Evolutionary conservation across 495 filamentous ascomycete genomes (phyloP).

Genomic region (Aspergillus affinis): DNA sequence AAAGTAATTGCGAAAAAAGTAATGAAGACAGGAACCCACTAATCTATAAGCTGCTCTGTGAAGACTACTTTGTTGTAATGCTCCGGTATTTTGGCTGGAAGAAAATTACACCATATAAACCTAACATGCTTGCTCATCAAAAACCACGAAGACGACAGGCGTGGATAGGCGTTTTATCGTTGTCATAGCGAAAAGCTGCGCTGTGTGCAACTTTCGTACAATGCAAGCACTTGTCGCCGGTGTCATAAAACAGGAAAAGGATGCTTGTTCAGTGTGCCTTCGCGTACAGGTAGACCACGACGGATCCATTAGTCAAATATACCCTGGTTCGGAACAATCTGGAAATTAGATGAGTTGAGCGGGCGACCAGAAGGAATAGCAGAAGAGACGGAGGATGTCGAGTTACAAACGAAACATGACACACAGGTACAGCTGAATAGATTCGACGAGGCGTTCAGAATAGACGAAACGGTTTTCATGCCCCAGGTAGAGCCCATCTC

Average conservation of each 20-base stretch:
- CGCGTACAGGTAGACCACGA: not conserved
- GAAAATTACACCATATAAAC: too few species aligned
- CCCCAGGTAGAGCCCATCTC: too few species aligned
- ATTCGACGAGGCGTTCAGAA: not conserved
- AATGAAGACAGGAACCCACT: too few species aligned
- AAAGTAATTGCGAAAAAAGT: too few species aligned
- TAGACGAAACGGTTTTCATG: too few species aligned
- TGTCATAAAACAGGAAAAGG: not conserved
- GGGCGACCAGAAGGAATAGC: not conserved
- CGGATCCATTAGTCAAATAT: not conserved
- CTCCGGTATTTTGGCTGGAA: too few species aligned
- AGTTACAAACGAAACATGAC: too few species aligned
- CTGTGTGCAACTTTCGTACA: not conserved
- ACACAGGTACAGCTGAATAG: too few species aligned
- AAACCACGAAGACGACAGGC: not conserved
- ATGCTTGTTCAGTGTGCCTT: not conserved
- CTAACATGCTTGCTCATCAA: not conserved
- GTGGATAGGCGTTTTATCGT: not conserved
- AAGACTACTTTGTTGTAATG: too few species aligned
- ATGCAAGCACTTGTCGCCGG: not conserved
- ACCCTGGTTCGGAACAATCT: not conserved
- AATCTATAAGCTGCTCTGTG: too few species aligned
- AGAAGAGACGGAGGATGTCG: not conserved
- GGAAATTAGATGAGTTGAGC: not conserved
- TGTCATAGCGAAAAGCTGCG: not conserved